Conservation (phyloP, 306 rosid genomes). For the Canavalia gladiata region DNA sequence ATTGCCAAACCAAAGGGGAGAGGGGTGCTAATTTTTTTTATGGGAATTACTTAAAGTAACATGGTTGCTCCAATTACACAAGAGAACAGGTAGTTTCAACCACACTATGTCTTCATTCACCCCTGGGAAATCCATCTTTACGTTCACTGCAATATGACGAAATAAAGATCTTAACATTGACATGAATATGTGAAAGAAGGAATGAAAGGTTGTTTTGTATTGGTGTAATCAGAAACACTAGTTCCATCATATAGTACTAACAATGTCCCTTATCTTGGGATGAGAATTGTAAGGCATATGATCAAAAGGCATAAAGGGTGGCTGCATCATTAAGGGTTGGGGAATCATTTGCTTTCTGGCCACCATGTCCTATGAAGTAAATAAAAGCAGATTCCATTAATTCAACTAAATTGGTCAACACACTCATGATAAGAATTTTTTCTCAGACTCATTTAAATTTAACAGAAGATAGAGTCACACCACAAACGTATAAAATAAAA, state of each 20-base stretch:
- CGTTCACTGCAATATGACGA: constrained; percentile 23
- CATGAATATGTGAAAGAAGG: not conserved
- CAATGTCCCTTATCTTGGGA: constrained; percentile 22
- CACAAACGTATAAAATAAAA: not conserved
- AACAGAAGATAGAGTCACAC: not conserved
- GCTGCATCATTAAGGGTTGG: constrained; percentile 33
- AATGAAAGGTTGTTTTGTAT: not conserved
- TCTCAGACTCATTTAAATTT: not conserved
- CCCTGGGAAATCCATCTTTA: not conserved
- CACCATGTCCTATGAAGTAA: not conserved
- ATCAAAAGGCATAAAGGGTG: not conserved
- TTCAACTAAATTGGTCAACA: not conserved
- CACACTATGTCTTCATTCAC: not conserved
- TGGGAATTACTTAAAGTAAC: not conserved
- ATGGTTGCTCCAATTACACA: not conserved
- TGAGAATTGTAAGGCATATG: constrained; percentile 19
- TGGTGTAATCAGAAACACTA: not conserved
- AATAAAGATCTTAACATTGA: not conserved
- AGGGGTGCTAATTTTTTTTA: not conserved
- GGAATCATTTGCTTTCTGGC: not conserved
- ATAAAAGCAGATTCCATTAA: not conserved
- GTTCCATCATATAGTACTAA: not conserved
- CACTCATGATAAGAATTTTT: not conserved
- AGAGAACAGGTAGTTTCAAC: not conserved
- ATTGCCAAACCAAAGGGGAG: not conserved